Conservation (phyloP, 495 filamentous ascomycete genomes). For the Alectoria sarmentosa region DNA sequence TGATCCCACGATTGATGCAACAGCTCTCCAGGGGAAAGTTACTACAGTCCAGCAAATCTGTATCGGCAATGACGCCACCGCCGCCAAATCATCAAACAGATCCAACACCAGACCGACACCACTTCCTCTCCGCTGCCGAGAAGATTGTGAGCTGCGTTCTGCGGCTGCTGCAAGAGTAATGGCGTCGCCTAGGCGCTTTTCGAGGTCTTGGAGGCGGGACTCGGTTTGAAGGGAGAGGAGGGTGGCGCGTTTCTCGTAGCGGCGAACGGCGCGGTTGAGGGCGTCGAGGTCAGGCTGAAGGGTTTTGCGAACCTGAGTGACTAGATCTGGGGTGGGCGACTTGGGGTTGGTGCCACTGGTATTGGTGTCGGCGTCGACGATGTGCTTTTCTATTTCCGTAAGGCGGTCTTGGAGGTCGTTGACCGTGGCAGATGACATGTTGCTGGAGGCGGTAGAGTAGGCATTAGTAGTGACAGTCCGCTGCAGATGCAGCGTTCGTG, state of each 20-base stretch:
- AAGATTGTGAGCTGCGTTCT: conserved; percentile 41
- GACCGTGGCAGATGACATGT: conserved; percentile 38
- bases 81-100: conserved; percentile 19
- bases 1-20: background rate
- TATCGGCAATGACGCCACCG: conserved; percentile 30
- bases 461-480: conserved; percentile 54
- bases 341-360: conserved; percentile 19
- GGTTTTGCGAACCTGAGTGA: conserved; percentile 52
- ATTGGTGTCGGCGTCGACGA: conserved; percentile 37
- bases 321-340: conserved; percentile 38
- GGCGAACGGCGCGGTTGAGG: conserved; percentile 78
- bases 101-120: conserved; percentile 28
- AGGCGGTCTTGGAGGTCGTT: conserved; percentile 56
- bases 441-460: conserved; percentile 35
- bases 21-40: conserved; percentile 20
- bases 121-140: conserved; percentile 14
- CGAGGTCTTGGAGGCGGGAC: conserved; percentile 59
- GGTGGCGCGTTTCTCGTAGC: conserved; percentile 87
- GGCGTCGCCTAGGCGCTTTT: conserved; percentile 65
- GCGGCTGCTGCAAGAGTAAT: conserved; percentile 71
- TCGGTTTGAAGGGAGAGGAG: conserved; percentile 69
- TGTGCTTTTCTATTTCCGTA: conserved; percentile 60
- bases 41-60: conserved; percentile 25
- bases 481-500: conserved; percentile 78
- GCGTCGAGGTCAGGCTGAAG: conserved; percentile 82